Base-by-base conservation (phyloP, 1,139 yeast genomes). In the Wickerhamiella infanticola region DNA sequence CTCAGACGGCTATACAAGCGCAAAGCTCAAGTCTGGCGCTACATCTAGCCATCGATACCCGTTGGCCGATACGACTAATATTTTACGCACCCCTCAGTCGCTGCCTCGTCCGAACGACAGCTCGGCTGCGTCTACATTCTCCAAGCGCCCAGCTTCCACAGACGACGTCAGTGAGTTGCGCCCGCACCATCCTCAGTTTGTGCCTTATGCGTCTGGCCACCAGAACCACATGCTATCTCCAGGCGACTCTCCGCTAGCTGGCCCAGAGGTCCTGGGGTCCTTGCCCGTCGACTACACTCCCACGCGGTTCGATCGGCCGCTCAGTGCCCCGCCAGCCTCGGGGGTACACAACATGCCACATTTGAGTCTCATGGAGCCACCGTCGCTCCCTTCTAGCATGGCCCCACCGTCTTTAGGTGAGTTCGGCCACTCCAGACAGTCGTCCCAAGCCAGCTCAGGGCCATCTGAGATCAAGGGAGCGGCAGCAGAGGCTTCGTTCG, bases 141-240 rank as follows among this genome's bases (percentile, higher is more conserved):
- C 33, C 7, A 29, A 7, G 33, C 33, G 33, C 9, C 33, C 33
- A 29, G 33, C 33, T 7, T 29, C 33, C 9, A 18, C 18, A 18
- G 33, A 29, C 9, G 33, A 29, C 11, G 7, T 29, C 7, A 29
- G 33, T 11, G 33, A 7, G 7, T 11, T 7, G 9, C 11, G 9
- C 37, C 37, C 23, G n/a, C 8, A 35, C 37, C n/a, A 11, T n/a
- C n/a, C 37, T 9, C 42, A 24, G 55, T 50, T 7, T 50, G 8
- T 48, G 53, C 44, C 27, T 24, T 37, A 39, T 37, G 24, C 39
- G 6, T 11, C 26, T 40, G 29, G 51, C 54, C 42, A 9, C 45
- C 39, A 7, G 13, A 3, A 31, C 35, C 52, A 8, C 23, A 43
- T n/a, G 47, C 53, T 70, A 47, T 70, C 74, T 11, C 77, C 77